Evolutionary conservation across 352 stramenopile genomes (phyloP), one percentile per base, ranked within the genome.

Genomic region (Phytophthora boehmeriae): DNA sequence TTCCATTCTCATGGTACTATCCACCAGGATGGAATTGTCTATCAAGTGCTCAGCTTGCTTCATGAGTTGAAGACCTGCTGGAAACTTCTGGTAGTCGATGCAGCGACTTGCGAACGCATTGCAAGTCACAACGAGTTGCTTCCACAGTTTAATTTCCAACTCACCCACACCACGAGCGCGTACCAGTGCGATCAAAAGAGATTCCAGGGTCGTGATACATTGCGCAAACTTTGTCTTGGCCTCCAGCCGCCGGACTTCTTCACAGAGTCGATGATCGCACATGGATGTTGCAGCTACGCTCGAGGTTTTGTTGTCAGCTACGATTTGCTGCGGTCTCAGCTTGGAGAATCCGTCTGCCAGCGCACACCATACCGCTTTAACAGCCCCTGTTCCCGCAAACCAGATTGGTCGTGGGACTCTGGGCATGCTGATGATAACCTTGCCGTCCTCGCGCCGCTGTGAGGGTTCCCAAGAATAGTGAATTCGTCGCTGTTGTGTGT

Each of bases 121-220:
- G 66, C 84, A 89, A 9, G 88, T 95, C n/a, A 97, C 78, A 1
- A 97, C 82, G 10, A 97, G 76, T 65, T 98, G 93, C 32, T 92
- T 86, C 90, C 91, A 98, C 2, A 97, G 73, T 52, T 90, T 89
- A 5, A 56, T 69, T 23, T 86, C 80, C 16, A 93, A 65, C 4
- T 89, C 66, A 9, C 71, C 69, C n/a, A 80, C 74, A 19, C 74
- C 69, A 19, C 76, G 71, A 1, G 80, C 76, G 14, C 83, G 84
- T 10, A 95, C 71, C 20, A 92, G 76, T 1, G 78, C 76, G 16
- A 86, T 82, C 5, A 98, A 63, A 0, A 95, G 56, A 20, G 80
- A 80, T 54, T 97, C 86, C 9, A 97, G 70, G 1, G 76, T 81
- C 0, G 82, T 76, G 23, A 98, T 78, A 41, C 92, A 97, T 56